phyloP scores from a whole-genome alignment of 75 land plant species.

The Larix kaempferi region DNA sequence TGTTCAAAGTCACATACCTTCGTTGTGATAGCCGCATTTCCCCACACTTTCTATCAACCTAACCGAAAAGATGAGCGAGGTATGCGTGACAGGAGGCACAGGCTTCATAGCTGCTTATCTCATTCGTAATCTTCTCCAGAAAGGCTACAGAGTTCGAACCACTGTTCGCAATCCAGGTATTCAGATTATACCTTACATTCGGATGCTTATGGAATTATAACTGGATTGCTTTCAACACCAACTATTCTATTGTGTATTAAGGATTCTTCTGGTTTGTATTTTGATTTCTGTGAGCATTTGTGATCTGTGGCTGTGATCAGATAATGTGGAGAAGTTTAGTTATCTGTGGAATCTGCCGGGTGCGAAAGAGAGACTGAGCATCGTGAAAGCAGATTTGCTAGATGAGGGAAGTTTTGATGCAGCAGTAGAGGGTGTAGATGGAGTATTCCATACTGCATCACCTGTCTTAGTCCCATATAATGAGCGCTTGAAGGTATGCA shows the following conservation, averaged over 20 bases:
- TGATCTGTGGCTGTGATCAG: constrained; percentile 20
- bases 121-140: constrained; percentile 54
- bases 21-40: no score
- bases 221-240: background rate
- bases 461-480: constrained; percentile 64
- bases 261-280: background rate
- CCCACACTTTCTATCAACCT: no score
- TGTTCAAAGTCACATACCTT: no score
- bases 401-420: constrained; percentile 81
- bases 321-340: constrained; percentile 55
- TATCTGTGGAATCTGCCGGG: constrained; percentile 63
- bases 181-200: background rate
- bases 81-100: constrained; percentile 95
- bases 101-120: constrained; percentile 87
- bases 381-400: constrained; percentile 71
- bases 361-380: constrained; percentile 72
- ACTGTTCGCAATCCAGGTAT: constrained; percentile 85
- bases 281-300: background rate
- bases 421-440: constrained; percentile 69
- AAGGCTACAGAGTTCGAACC: constrained; percentile 72
- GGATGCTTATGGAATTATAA: background rate
- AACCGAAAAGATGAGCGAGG: constrained; percentile 23
- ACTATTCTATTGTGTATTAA: background rate
- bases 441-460: constrained; percentile 88
- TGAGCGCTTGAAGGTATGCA: constrained; percentile 35